Evolutionary conservation across 176 grass and related monocot genomes (phyloP).

Genomic region (Oryza coarctata): DNA sequence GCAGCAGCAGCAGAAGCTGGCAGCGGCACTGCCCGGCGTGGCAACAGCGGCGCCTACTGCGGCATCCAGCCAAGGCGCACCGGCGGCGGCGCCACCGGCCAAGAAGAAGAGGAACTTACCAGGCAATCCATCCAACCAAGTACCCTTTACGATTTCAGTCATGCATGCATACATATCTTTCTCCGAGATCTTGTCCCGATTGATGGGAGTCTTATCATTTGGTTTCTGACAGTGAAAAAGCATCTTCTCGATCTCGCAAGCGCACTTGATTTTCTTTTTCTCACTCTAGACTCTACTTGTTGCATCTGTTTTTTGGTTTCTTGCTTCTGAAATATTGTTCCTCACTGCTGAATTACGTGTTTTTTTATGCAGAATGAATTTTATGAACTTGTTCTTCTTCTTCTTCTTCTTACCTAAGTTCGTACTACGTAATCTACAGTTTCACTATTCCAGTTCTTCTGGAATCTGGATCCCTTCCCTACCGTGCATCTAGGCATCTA

Average conservation of each 20-base stretch:
- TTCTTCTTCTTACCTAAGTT: no score
- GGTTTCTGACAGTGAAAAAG: constrained; percentile 37
- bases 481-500: neutral
- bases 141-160: constrained; percentile 38
- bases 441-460: constrained; percentile 5
- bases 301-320: constrained; percentile 23
- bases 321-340: constrained; percentile 19
- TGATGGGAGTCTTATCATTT: constrained; percentile 54
- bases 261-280: constrained; percentile 15
- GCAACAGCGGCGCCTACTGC: constrained; percentile 16
- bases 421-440: neutral
- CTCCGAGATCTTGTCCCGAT: constrained; percentile 42
- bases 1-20: constrained; percentile 41
- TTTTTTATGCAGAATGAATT: constrained; percentile 21
- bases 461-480: constrained; percentile 38
- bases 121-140: constrained; percentile 72
- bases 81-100: constrained; percentile 43
- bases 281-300: neutral
- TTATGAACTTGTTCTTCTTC: constrained; percentile 3
- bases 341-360: neutral
- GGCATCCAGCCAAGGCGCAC: constrained; percentile 4
- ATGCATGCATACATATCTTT: constrained; percentile 39
- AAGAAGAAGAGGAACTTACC: constrained; percentile 95
- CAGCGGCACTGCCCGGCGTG: constrained; percentile 32
- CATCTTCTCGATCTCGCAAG: constrained; percentile 46